Conservation (phyloP, 1,284 basidiomycete genomes). For the Apiotrichum gracile region DNA sequence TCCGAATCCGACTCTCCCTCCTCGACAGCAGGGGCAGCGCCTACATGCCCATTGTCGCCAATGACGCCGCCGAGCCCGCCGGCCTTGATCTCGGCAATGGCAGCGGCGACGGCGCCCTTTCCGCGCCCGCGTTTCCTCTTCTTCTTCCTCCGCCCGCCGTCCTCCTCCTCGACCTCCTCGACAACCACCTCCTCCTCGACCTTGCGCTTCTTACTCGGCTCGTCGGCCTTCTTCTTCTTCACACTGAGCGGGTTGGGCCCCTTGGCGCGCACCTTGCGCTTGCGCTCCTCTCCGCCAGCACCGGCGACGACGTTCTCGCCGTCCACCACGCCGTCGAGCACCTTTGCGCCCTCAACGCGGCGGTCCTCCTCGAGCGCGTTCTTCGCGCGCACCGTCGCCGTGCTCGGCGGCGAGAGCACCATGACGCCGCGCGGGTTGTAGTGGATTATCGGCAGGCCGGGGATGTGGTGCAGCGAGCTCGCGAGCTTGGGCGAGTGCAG, state of each 20-base stretch:
- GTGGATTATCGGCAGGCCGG: constrained; percentile 80
- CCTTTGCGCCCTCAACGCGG: constrained; percentile 41
- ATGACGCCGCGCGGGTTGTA: constrained; percentile 79
- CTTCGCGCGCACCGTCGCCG: constrained; percentile 66
- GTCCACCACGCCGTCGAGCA: constrained; percentile 35
- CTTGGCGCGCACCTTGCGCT: constrained; percentile 63
- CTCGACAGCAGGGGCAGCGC: background rate
- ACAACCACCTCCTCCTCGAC: constrained; percentile 10
- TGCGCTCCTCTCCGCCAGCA: constrained; percentile 45
- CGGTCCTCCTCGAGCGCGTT: constrained; percentile 50
- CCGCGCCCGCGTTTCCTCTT: constrained; percentile 36
- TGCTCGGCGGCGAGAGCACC: constrained; percentile 79
- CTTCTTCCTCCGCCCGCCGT: constrained; percentile 25
- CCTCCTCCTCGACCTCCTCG: constrained; percentile 15
- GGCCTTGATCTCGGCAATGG: constrained; percentile 33
- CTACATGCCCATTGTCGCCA: background rate
- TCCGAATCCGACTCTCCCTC: constrained; percentile 21
- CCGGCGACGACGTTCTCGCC: constrained; percentile 49
- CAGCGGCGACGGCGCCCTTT: constrained; percentile 34
- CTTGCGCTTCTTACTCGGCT: constrained; percentile 6
- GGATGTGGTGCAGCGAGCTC: constrained; percentile 59
- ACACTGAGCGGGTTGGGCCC: constrained; percentile 88
- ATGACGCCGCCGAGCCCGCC: constrained; percentile 10
- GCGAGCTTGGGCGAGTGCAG: constrained; percentile 69
- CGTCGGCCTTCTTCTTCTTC: constrained; percentile 67